phyloP scores from a whole-genome alignment of 2,329 filamentous ascomycete genomes.

The Aspergillus quadricinctus region DNA sequence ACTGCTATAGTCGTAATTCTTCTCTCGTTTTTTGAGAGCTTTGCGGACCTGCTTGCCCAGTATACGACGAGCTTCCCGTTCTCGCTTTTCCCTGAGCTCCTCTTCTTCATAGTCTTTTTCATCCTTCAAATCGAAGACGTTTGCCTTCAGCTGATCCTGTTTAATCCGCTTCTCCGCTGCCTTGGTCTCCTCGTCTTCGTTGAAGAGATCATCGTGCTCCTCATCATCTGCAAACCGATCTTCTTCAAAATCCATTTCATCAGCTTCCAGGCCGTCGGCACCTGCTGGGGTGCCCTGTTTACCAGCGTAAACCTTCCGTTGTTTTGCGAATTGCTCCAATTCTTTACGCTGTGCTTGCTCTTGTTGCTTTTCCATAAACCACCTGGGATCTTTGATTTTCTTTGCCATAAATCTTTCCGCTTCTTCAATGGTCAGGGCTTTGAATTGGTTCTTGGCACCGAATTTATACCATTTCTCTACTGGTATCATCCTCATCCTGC shows the following conservation, averaged over 20 bases:
- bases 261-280: constrained; percentile 53
- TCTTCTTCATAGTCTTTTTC: constrained; percentile 67
- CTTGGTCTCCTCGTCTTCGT: constrained; percentile 77
- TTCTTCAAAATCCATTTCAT: constrained; percentile 65
- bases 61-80: constrained; percentile 64
- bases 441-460: constrained; percentile 56
- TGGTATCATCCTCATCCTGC: constrained; percentile 77
- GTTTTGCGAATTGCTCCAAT: constrained; percentile 52
- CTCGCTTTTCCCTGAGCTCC: constrained; percentile 58
- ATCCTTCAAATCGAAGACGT: constrained; percentile 73
- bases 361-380: constrained; percentile 66
- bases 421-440: constrained; percentile 73
- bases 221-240: constrained; percentile 84
- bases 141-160: constrained; percentile 78
- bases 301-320: constrained; percentile 44
- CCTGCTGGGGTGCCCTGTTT: constrained; percentile 43
- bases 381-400: constrained; percentile 71
- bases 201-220: constrained; percentile 70
- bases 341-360: constrained; percentile 52
- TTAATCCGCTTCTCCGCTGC: constrained; percentile 69
- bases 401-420: constrained; percentile 79
- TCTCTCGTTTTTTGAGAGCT: constrained; percentile 76
- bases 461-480: constrained; percentile 91
- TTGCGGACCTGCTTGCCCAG: constrained; percentile 76
- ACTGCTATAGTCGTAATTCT: constrained; percentile 79